Evolutionary conservation across 1,139 yeast species (phyloP).

Genomic region (Suhomyces coccinellae): DNA sequence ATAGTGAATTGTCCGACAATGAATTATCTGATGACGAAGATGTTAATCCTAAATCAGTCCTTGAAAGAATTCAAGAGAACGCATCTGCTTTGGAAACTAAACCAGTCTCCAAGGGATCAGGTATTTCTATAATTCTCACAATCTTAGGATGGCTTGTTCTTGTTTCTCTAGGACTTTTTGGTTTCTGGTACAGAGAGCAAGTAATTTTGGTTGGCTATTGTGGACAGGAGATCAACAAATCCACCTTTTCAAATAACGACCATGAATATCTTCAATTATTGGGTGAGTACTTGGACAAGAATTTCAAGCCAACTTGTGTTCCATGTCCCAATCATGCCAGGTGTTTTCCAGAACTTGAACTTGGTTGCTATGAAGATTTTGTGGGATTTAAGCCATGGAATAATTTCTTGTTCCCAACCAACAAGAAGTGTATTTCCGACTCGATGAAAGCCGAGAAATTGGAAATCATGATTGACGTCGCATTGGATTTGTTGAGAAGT

Average conservation of each 20-base stretch:
- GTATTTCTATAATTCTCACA: background rate
- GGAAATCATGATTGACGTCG: slow-evolving; percentile 64
- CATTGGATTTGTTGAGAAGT: slow-evolving; percentile 64
- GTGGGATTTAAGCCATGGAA: slow-evolving; percentile 56
- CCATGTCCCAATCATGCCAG: slow-evolving; percentile 82
- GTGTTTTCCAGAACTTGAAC: slow-evolving; percentile 59
- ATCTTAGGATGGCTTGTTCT: slow-evolving; percentile 30
- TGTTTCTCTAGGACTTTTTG: slow-evolving; percentile 32
- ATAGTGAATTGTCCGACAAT: slow-evolving; percentile 11
- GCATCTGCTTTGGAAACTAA: background rate
- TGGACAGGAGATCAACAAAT: slow-evolving; percentile 52
- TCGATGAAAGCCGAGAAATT: slow-evolving; percentile 69
- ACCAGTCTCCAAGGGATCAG: background rate
- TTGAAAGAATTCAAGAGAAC: slow-evolving; percentile 1
- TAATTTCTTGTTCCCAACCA: slow-evolving; percentile 55
- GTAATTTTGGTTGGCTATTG: slow-evolving; percentile 63
- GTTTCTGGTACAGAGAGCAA: slow-evolving; percentile 65
- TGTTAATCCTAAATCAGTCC: slow-evolving; percentile 1
- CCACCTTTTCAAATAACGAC: slow-evolving; percentile 33
- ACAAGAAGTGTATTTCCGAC: slow-evolving; percentile 72
- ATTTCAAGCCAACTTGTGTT: slow-evolving; percentile 62
- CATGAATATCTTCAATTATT: slow-evolving; percentile 21
- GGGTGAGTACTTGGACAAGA: slow-evolving; percentile 36
- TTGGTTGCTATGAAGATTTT: slow-evolving; percentile 73
- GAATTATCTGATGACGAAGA: slow-evolving; percentile 18